Evolutionary conservation across 2,329 filamentous ascomycete genomes (phyloP), one percentile per base, ranked within the genome.

Genomic region (Apiospora koreana): DNA sequence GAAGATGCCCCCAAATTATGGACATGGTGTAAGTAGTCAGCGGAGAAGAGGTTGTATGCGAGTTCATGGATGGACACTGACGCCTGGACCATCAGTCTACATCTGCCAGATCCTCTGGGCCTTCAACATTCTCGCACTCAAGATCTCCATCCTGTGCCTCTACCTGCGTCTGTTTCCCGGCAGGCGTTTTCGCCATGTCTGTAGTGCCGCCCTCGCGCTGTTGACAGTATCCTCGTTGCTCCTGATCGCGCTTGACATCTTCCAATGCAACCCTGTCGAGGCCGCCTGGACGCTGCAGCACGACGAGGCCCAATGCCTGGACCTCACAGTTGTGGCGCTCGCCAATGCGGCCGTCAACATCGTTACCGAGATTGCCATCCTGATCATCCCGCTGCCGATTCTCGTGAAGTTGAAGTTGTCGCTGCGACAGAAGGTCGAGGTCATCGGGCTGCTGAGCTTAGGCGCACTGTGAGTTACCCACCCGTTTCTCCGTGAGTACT

Each of bases 71-170:
- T 25, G 45, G 65, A 35, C 31, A 35, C 41, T 43, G 16, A 31
- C 64, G 12, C 18, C 66, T 23, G 8, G 1, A 65, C 42, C 16
- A 25, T n/a, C 45, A 68, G 66, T 68, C 45, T 68, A 68, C n/a
- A 42, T 68, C 8, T 48, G 43, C 18, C 66, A 68, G 66, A 68
- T 54, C n/a, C 66, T 68, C 28, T 68, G 66, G 66, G 66, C 66
- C 16, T 54, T 68, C 66, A 68, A 68, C n/a, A 68, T 68, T 31
- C 66, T 68, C 28, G 43, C 45, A 1, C 45, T 68, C 18, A 68
- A 68, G n/a, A 68, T 68, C 21, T 68, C 66, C 3, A 48, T 68
- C 45, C n/a, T 68, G 45, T 68, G 66, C 31, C 45, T 68, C 8
- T 68, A 68, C 14, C 66, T 68, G 16, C 66, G 66, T 9, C 25